A percentile compares a stretch with the other conserved stretches of the same genome.
Conservation (phyloP, 768 basidiomycete species). For the Lactarius akahatsu region DNA sequence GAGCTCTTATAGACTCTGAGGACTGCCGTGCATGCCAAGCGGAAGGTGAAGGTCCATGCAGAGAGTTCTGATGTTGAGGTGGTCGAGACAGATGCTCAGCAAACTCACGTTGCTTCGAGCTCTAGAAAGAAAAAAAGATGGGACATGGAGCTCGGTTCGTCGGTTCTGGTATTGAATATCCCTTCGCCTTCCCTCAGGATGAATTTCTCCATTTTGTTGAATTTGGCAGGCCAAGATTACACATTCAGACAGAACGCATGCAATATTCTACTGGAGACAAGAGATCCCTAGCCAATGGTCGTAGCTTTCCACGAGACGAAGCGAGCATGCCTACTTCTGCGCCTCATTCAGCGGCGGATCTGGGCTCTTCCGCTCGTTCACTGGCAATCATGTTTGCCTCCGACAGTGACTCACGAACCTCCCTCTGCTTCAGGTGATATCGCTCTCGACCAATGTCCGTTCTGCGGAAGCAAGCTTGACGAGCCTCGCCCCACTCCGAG, state of each 20-base stretch:
- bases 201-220: conserved; percentile 7
- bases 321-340: background rate
- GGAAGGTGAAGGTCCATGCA: conserved; percentile 16
- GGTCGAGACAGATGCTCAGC: conserved; percentile 5
- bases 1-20: conserved; percentile 36
- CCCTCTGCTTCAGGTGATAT: background rate
- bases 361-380: background rate
- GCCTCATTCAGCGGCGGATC: background rate
- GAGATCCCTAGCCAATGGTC: too few relatives aligned
- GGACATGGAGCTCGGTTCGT: background rate
- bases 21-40: conserved; percentile 17
- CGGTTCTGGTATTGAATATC: too few relatives aligned
- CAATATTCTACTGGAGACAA: background rate
- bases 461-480: conserved; percentile 36
- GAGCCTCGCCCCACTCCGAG: conserved; percentile 32
- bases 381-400: too few relatives aligned
- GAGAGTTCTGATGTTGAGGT: conserved; percentile 30
- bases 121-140: conserved; percentile 11
- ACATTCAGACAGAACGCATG: background rate
- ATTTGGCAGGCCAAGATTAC: conserved; percentile 20
- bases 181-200: background rate
- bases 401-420: conserved; percentile 10
- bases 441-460: conserved; percentile 33
- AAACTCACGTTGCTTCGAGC: background rate
- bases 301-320: too few relatives aligned